Evolutionary conservation across 371 early-diverging fungal species (phyloP).

Genomic region (Syncephalis fuscata): DNA sequence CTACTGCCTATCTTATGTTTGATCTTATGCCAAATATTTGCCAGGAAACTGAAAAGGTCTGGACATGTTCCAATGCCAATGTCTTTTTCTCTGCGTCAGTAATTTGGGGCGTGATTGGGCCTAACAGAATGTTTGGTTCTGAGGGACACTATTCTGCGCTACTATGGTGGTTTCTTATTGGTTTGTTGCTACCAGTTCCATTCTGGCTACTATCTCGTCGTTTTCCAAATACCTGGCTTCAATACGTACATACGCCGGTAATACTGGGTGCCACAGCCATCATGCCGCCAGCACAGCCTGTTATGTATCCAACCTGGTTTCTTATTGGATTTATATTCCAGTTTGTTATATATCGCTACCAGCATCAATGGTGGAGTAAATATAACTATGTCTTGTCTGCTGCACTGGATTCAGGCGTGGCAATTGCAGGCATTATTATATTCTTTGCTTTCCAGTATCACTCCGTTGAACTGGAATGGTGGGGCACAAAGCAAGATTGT

Average conservation of each 20-base stretch:
- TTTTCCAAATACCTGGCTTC: slow-evolving; percentile 14
- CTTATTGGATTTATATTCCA: slow-evolving; percentile 39
- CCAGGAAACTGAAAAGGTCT: slow-evolving; percentile 12
- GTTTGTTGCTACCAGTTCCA: slow-evolving; percentile 31
- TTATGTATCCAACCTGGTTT: slow-evolving; percentile 6
- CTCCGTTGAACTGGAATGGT: slow-evolving; percentile 9
- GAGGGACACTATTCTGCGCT: slow-evolving; percentile 38
- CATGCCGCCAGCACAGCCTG: slow-evolving; percentile 12
- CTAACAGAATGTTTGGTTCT: slow-evolving; percentile 44
- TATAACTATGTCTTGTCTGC: slow-evolving; percentile 20
- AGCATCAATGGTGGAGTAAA: slow-evolving; percentile 40
- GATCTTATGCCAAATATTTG: slow-evolving; percentile 11
- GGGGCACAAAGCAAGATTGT: slow-evolving; percentile 8
- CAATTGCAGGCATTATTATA: too few relatives aligned
- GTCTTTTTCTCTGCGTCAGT: slow-evolving; percentile 19
- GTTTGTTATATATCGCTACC: slow-evolving; percentile 29
- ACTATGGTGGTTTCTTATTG: slow-evolving; percentile 31
- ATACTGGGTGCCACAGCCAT: slow-evolving; percentile 19
- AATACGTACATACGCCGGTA: slow-evolving; percentile 13
- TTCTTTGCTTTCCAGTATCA: slow-evolving; percentile 23
- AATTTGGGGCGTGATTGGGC: slow-evolving; percentile 62
- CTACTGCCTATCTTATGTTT: slow-evolving; percentile 16
- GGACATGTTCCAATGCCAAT: slow-evolving; percentile 15
- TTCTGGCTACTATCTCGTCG: slow-evolving; percentile 19
- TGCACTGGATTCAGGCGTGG: not conserved